phyloP scores from a whole-genome alignment of 2,329 filamentous ascomycete genomes.

The Colletotrichum trifolii region DNA sequence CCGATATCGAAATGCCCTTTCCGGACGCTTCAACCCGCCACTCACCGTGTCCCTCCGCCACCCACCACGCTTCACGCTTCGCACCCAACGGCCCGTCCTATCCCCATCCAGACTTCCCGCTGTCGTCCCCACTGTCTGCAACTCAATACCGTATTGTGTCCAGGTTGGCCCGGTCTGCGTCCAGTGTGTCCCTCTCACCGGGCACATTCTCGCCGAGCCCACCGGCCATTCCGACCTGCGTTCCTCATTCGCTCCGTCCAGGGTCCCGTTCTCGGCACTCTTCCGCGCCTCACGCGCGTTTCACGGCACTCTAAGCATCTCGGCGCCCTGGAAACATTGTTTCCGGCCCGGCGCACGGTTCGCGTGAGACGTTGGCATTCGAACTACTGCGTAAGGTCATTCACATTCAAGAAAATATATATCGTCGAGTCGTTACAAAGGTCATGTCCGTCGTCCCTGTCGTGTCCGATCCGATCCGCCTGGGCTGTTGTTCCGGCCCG shows the following conservation, averaged over 20 bases:
- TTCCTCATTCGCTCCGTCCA: conserved; percentile 18
- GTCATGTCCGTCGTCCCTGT: conserved; percentile 20
- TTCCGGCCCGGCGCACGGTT: too few species aligned
- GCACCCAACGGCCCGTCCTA: too few species aligned
- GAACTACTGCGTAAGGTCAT: neutral
- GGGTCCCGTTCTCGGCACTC: conserved; percentile 17
- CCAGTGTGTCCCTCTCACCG: neutral
- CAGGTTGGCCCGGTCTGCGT: conserved; percentile 8
- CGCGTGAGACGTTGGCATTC: neutral
- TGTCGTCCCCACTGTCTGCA: neutral
- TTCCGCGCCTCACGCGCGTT: conserved; percentile 12
- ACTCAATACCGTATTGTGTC: neutral
- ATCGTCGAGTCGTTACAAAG: conserved; percentile 36
- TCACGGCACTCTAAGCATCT: conserved; percentile 11
- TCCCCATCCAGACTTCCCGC: neutral
- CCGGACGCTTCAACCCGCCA: too few species aligned
- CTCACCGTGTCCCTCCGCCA: too few species aligned
- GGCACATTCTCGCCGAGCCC: conserved; percentile 21
- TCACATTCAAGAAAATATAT: conserved; percentile 19
- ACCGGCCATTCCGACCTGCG: neutral
- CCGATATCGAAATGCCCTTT: too few species aligned
- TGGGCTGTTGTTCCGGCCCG: conserved; percentile 8
- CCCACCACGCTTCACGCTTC: too few species aligned
- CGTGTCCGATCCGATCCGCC: conserved; percentile 9
- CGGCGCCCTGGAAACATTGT: neutral